phyloP scores from a whole-genome alignment of 306 rosid genomes.

The Herpetospermum pedunculosum region DNA sequence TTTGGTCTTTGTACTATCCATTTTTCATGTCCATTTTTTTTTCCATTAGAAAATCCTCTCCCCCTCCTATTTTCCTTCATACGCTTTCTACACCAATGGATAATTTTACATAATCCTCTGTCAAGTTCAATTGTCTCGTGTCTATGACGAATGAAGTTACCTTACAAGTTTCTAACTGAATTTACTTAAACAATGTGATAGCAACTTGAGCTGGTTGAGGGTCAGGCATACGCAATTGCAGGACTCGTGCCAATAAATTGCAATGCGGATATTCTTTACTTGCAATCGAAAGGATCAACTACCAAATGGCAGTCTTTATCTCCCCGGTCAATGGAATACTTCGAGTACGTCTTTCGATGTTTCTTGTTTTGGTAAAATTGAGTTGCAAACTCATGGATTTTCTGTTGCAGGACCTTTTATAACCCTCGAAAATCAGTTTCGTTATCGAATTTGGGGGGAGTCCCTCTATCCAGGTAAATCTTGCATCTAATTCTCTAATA shows the following conservation, averaged over 20 bases:
- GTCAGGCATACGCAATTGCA: conserved; percentile 55
- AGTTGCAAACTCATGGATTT: conserved; percentile 11
- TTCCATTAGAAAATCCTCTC: background rate
- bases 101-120: background rate
- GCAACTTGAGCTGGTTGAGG: conserved; percentile 74
- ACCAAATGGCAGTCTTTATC: conserved; percentile 66
- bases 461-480: conserved; percentile 60
- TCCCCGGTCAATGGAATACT: conserved; percentile 31
- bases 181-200: conserved; percentile 23
- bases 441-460: conserved; percentile 49
- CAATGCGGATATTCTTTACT: conserved; percentile 42
- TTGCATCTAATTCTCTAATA: conserved; percentile 5
- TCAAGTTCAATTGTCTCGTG: background rate
- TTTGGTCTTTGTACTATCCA: background rate
- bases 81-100: background rate
- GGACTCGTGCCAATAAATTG: conserved; percentile 55
- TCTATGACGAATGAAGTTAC: background rate
- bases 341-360: conserved; percentile 28
- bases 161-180: conserved; percentile 14
- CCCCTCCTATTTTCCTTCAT: background rate
- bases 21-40: background rate
- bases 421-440: conserved; percentile 33
- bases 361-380: background rate
- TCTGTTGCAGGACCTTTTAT: conserved; percentile 49
- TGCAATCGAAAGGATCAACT: conserved; percentile 63